A percentile compares a stretch with the other conserved stretches of the same genome.
phyloP scores from a whole-genome alignment of 768 basidiomycete genomes.

The Macrolepiota dolichaula region DNA sequence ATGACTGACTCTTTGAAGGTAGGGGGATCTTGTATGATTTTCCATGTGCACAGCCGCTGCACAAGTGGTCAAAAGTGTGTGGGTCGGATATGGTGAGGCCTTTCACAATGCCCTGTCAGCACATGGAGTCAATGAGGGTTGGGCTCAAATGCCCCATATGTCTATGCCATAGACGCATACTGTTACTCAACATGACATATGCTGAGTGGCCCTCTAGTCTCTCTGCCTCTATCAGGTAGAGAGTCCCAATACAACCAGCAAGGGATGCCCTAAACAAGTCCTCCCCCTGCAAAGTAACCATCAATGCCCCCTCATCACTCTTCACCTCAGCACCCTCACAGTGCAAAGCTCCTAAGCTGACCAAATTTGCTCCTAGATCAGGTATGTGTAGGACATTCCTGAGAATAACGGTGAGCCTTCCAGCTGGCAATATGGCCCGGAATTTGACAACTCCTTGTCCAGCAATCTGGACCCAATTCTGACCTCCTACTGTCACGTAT shows the following conservation, averaged over 20 bases:
- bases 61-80: too few relatives aligned
- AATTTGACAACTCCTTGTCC: too few relatives aligned
- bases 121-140: slow-evolving; percentile 23
- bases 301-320: slow-evolving; percentile 2
- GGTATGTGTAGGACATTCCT: too few relatives aligned
- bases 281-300: background rate
- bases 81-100: too few relatives aligned
- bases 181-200: background rate
- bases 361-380: slow-evolving; percentile 15
- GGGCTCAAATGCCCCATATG: too few relatives aligned
- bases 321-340: slow-evolving; percentile 2
- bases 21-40: slow-evolving; percentile 22
- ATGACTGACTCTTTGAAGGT: slow-evolving; percentile 19
- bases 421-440: too few relatives aligned
- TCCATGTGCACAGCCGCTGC: too few relatives aligned
- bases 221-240: slow-evolving; percentile 1
- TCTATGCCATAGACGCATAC: slow-evolving; percentile 20
- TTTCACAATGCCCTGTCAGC: too few relatives aligned
- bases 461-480: too few relatives aligned
- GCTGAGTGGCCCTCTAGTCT: background rate
- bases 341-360: slow-evolving; percentile 17
- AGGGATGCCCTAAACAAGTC: background rate
- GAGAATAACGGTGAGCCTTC: too few relatives aligned
- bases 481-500: too few relatives aligned
- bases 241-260: background rate